phyloP scores from a whole-genome alignment of 2,329 filamentous ascomycete genomes.

The Cladosporium phlei region DNA sequence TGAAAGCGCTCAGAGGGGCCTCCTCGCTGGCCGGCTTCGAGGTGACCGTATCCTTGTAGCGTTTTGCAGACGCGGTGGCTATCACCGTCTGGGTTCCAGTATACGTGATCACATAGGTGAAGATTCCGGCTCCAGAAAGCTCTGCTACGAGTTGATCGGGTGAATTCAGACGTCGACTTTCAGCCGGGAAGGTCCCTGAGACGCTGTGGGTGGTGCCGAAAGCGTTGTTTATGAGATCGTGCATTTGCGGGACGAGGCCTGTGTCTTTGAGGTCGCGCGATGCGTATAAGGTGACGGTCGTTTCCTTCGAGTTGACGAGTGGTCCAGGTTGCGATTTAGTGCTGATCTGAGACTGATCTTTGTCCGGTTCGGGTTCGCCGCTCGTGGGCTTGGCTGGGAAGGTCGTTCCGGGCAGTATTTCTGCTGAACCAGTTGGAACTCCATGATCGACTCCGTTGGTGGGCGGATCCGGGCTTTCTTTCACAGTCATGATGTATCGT shows the following conservation, averaged over 20 bases:
- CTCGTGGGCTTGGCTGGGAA: no score
- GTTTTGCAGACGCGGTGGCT: constrained; percentile 17
- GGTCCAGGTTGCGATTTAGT: constrained; percentile 13
- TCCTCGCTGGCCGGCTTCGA: not conserved
- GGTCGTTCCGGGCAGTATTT: no score
- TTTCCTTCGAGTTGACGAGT: constrained; percentile 11
- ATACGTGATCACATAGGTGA: constrained; percentile 17
- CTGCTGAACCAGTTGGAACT: no score
- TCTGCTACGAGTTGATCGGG: constrained; percentile 14
- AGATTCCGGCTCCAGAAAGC: constrained; percentile 15
- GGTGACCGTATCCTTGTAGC: constrained; percentile 9
- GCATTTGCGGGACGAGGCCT: constrained; percentile 9
- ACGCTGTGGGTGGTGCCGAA: constrained; percentile 2
- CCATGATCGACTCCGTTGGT: no score
- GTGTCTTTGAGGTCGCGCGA: constrained; percentile 14
- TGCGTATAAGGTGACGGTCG: constrained; percentile 18
- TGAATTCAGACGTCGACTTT: not conserved
- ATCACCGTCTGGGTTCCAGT: constrained; percentile 6
- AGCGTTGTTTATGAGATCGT: constrained; percentile 17
- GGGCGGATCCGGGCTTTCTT: no score
- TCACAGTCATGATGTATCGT: no score
- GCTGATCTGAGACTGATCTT: no score
- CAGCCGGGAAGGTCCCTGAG: not conserved
- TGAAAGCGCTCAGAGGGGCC: not conserved
- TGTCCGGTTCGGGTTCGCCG: no score